Evolutionary conservation across 768 basidiomycete species (phyloP).

Genomic region (Auricularia cornea): DNA sequence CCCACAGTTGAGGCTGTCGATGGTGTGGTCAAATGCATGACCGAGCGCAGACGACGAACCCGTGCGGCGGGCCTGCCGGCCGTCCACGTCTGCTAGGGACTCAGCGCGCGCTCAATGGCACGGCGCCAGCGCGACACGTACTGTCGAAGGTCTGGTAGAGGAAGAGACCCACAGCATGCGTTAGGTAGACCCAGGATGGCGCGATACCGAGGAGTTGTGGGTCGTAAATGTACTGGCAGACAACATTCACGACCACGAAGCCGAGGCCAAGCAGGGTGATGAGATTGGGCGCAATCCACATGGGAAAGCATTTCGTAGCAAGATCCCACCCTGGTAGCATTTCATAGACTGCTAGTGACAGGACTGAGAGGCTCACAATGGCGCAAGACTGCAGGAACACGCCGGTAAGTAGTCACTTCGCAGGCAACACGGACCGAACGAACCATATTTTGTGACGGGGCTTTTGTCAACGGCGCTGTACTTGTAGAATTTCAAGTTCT

Average conservation of each 20-base stretch:
- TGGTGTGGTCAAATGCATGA: constrained; percentile 12
- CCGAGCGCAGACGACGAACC: constrained; percentile 10
- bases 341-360: background rate
- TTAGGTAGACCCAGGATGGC: constrained; percentile 9
- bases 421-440: background rate
- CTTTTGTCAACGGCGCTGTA: constrained; percentile 5
- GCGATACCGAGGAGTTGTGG: constrained; percentile 7
- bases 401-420: too few species aligned
- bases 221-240: background rate
- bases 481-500: background rate
- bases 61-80: constrained; percentile 11
- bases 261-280: constrained; percentile 9
- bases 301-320: constrained; percentile 6
- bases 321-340: constrained; percentile 8
- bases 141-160: constrained; percentile 13
- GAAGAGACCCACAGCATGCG: constrained; percentile 9
- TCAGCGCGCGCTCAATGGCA: background rate
- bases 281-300: constrained; percentile 10
- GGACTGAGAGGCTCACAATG: constrained; percentile 1
- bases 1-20: constrained; percentile 9
- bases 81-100: constrained; percentile 8
- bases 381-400: constrained; percentile 2
- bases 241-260: constrained; percentile 9
- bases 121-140: background rate
- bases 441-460: constrained; percentile 8